Evolutionary conservation across 768 basidiomycete species (phyloP).

Genomic region (Multifurca ochricompacta): DNA sequence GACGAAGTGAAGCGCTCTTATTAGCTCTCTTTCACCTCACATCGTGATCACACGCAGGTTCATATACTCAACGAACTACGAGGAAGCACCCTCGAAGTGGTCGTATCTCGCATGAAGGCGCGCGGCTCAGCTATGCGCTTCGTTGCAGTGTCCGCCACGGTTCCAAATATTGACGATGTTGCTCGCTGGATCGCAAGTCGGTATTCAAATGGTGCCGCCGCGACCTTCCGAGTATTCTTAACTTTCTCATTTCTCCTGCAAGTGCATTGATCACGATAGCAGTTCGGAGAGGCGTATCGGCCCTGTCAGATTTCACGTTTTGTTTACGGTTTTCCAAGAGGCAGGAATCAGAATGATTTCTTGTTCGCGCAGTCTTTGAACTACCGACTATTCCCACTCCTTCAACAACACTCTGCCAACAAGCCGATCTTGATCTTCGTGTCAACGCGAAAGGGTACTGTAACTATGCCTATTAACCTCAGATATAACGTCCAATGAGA

Average conservation of each 20-base stretch:
- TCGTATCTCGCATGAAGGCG: conserved; percentile 88
- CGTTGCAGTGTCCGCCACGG: conserved; percentile 85
- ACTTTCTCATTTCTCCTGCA: not conserved
- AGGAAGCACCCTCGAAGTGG: conserved; percentile 89
- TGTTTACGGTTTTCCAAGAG: conserved; percentile 63
- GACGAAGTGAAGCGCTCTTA: conserved; percentile 56
- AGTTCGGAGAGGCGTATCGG: conserved; percentile 93
- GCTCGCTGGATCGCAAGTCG: conserved; percentile 74
- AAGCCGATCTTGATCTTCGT: conserved; percentile 89
- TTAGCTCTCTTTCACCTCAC: not conserved
- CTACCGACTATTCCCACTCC: conserved; percentile 58
- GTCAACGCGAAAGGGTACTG: conserved; percentile 74
- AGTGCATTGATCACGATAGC: not conserved
- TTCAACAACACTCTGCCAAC: conserved; percentile 63
- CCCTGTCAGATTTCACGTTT: conserved; percentile 72
- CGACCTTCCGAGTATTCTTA: conserved; percentile 57
- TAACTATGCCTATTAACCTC: not conserved
- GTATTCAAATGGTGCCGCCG: conserved; percentile 39
- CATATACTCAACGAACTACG: conserved; percentile 88
- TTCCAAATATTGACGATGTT: conserved; percentile 88
- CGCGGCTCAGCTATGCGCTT: conserved; percentile 68
- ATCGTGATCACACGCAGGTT: conserved; percentile 46
- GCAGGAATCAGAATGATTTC: conserved; percentile 68
- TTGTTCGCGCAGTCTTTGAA: conserved; percentile 66
- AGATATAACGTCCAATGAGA: conserved; percentile 16